Percentiles rank a stretch among this genome's conserved stretches.
Conservation (phyloP, 768 basidiomycete genomes). For the Lepiota subincarnata region DNA sequence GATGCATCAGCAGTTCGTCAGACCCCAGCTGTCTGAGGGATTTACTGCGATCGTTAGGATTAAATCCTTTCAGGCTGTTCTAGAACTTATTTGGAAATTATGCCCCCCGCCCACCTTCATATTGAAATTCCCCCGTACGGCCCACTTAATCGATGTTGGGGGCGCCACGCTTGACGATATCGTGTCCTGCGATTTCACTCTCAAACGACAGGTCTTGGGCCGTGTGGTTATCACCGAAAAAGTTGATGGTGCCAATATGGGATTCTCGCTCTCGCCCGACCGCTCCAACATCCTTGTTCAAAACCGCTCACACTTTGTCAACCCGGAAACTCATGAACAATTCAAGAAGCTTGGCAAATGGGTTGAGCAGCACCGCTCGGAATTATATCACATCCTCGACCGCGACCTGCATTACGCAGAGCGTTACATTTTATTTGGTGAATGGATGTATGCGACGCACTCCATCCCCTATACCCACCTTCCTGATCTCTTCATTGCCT, state of each 20-base stretch:
- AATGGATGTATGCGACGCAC: slow-evolving; percentile 62
- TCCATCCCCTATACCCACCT: slow-evolving; percentile 54
- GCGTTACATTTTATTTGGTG: slow-evolving; percentile 57
- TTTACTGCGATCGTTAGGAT: slow-evolving; percentile 47
- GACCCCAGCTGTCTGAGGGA: slow-evolving; percentile 47
- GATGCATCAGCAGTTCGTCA: slow-evolving; percentile 43
- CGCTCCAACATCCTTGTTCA: slow-evolving; percentile 46
- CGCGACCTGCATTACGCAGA: slow-evolving; percentile 50
- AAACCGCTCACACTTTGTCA: slow-evolving; percentile 60
- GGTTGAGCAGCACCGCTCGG: slow-evolving; percentile 46
- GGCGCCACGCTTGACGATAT: slow-evolving; percentile 54
- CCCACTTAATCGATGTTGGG: slow-evolving; percentile 56
- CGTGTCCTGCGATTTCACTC: slow-evolving; percentile 23
- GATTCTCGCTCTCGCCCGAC: slow-evolving; percentile 51
- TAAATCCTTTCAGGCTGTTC: slow-evolving; percentile 46
- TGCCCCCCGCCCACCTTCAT: slow-evolving; percentile 33
- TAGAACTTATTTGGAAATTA: slow-evolving; percentile 41
- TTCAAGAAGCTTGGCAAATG: slow-evolving; percentile 55
- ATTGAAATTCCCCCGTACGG: slow-evolving; percentile 58
- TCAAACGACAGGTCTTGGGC: slow-evolving; percentile 14
- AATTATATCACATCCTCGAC: slow-evolving; percentile 38
- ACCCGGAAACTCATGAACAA: slow-evolving; percentile 52
- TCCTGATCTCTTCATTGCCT: slow-evolving; percentile 54
- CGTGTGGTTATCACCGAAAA: slow-evolving; percentile 57
- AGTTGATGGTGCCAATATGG: slow-evolving; percentile 66